Percentiles rank a stretch among this genome's conserved stretches.
Evolutionary conservation across 2,329 filamentous ascomycete genomes (phyloP).

Genomic region (Colletotrichum sp.): DNA sequence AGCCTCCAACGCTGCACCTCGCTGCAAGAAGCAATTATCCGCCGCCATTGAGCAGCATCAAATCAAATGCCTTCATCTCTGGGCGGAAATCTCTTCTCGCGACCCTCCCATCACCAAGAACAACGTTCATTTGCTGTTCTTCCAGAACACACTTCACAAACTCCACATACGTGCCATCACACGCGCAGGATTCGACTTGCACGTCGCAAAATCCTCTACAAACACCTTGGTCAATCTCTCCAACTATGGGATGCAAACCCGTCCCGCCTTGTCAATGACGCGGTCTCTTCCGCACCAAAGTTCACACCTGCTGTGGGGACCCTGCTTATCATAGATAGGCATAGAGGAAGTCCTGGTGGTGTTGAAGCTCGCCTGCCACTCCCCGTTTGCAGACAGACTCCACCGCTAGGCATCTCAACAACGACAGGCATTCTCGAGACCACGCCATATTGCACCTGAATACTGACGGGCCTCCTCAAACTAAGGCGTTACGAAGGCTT

Average conservation of each 20-base stretch:
- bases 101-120: not conserved
- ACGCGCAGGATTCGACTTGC: not conserved
- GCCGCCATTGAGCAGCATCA: not conserved
- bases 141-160: not conserved
- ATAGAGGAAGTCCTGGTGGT: not conserved
- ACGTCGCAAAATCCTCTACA: not conserved
- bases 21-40: not conserved
- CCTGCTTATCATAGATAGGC: not conserved
- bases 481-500: not conserved
- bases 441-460: not conserved
- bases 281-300: not conserved
- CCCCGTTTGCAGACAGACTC: not conserved
- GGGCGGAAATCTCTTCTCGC: not conserved
- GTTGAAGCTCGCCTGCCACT: not conserved
- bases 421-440: not conserved
- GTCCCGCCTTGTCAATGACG: slow-evolving; percentile 23
- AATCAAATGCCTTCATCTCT: not conserved
- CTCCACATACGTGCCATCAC: not conserved
- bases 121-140: not conserved
- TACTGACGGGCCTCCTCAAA: not conserved
- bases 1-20: slow-evolving; percentile 1
- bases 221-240: not conserved
- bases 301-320: not conserved
- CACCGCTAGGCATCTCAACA: not conserved
- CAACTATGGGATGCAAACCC: not conserved